Conservation (phyloP, 2,329 filamentous ascomycete species). For the Ilyonectria sp. region DNA sequence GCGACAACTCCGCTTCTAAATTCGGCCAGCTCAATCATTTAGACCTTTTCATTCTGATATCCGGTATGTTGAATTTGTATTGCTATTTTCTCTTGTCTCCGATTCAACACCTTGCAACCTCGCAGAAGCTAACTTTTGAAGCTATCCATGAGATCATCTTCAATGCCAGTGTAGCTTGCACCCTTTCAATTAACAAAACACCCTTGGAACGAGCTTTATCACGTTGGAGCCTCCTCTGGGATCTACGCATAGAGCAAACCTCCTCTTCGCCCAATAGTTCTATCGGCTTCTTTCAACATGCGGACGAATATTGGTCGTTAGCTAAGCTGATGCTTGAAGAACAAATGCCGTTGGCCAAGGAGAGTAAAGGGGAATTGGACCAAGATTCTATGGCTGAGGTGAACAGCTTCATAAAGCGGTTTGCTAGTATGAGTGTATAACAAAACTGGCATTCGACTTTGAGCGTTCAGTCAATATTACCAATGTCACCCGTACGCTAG, state of each 20-base stretch:
- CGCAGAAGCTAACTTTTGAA: not conserved
- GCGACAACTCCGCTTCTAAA: not conserved
- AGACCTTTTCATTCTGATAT: not conserved
- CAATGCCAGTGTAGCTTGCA: not conserved
- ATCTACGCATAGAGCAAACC: not conserved
- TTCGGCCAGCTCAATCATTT: not conserved
- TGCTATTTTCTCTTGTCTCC: not conserved
- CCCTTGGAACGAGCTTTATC: not conserved
- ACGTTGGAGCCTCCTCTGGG: conserved; percentile 11
- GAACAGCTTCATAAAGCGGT: not conserved
- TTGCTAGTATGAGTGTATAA: not conserved
- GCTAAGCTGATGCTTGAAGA: conserved; percentile 8
- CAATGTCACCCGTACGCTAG: too few species aligned
- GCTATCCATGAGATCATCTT: conserved; percentile 10
- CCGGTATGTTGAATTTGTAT: not conserved
- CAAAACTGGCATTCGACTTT: too few species aligned
- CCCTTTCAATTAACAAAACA: not conserved
- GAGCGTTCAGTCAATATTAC: too few species aligned
- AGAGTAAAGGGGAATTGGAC: not conserved
- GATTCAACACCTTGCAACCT: not conserved
- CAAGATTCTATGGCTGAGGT: conserved; percentile 1
- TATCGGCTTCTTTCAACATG: conserved; percentile 10
- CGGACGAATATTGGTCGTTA: conserved; percentile 16
- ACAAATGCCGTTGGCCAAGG: not conserved
- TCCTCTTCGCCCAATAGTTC: not conserved